A percentile compares a stretch with the other conserved stretches of the same genome.
Conservation (phyloP, 805 yeast genomes). For the Myxozyma nipponensis region DNA sequence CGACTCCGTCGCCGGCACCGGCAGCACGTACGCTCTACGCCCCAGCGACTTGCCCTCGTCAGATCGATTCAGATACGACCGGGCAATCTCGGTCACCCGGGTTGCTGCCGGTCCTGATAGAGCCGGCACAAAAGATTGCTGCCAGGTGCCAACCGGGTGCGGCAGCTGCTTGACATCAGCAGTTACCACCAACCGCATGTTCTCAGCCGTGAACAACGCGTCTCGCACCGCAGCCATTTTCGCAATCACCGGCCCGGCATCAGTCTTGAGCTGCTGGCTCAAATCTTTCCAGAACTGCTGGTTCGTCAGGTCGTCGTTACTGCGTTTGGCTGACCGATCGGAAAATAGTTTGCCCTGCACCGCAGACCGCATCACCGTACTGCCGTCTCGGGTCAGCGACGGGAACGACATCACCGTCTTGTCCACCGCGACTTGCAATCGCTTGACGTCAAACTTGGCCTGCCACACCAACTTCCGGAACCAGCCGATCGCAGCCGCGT, state of each 20-base stretch:
- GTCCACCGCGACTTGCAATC: constrained; percentile 64
- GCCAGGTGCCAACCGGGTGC: constrained; percentile 62
- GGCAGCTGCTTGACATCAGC: constrained; percentile 60
- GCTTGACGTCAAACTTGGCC: constrained; percentile 64
- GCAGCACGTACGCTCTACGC: constrained; percentile 55
- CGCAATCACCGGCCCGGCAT: constrained; percentile 48
- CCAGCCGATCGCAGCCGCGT: constrained; percentile 73
- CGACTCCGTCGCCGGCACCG: constrained; percentile 83
- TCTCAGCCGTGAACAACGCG: constrained; percentile 50
- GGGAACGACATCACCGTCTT: constrained; percentile 57
- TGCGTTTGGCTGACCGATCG: constrained; percentile 59
- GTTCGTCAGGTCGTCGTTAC: constrained; percentile 60
- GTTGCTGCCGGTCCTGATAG: background rate
- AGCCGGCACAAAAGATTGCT: constrained; percentile 1
- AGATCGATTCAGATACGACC: constrained; percentile 52
- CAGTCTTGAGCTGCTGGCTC: constrained; percentile 42
- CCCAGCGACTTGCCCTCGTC: constrained; percentile 52
- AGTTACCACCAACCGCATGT: constrained; percentile 61
- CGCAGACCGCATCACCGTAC: constrained; percentile 62
- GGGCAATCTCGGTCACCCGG: constrained; percentile 35
- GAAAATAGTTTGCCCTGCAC: constrained; percentile 51
- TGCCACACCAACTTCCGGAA: constrained; percentile 58
- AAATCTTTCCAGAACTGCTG: constrained; percentile 55
- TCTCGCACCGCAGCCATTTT: constrained; percentile 51
- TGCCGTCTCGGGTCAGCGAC: constrained; percentile 61